These are phyloP conservation scores for Daldinia loculata DNA, from an alignment of 495 filamentous ascomycete species.

Conservation along the genomic window DNA sequence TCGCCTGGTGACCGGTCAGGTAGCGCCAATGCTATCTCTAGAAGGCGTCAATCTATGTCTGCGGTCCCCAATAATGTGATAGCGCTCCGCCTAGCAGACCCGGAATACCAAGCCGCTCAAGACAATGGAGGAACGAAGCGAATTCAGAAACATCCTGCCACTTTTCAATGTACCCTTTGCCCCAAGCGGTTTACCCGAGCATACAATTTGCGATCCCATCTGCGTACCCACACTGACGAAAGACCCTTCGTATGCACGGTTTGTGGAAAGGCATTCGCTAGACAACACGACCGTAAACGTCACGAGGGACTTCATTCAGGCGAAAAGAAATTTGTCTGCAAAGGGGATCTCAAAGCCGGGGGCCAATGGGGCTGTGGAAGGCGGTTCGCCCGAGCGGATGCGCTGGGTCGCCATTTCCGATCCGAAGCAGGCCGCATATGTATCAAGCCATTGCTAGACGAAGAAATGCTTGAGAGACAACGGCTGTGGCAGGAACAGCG, in stretches of 20 bases:
- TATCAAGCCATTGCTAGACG: slow-evolving; percentile 93
- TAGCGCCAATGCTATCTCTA: slow-evolving; percentile 67
- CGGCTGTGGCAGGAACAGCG: slow-evolving; percentile 72
- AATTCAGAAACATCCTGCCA: slow-evolving; percentile 93
- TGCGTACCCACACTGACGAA: slow-evolving; percentile 92
- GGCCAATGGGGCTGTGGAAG: slow-evolving; percentile 92
- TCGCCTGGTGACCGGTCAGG: slow-evolving; percentile 70
- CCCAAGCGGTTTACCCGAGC: slow-evolving; percentile 89
- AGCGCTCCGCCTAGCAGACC: slow-evolving; percentile 90
- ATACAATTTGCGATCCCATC: slow-evolving; percentile 90
- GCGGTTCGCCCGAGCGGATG: slow-evolving; percentile 93
- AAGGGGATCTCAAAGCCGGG: slow-evolving; percentile 83
- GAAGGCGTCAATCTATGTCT: slow-evolving; percentile 86
- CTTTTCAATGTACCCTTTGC: slow-evolving; percentile 85
- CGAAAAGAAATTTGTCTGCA: slow-evolving; percentile 97
- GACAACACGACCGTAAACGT: slow-evolving; percentile 91
- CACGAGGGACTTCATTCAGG: slow-evolving; percentile 91
- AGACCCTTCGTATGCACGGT: slow-evolving; percentile 94
- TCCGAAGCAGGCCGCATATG: slow-evolving; percentile 95
- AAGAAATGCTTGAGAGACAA: slow-evolving; percentile 82
- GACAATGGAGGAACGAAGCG: slow-evolving; percentile 70
- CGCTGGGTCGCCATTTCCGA: slow-evolving; percentile 94
- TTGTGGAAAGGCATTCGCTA: slow-evolving; percentile 94
- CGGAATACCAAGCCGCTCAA: slow-evolving; percentile 77
- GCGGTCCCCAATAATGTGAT: slow-evolving; percentile 89